phyloP scores from a whole-genome alignment of 2,329 filamentous ascomycete species.

The Phaeosphaeriaceae sp. region DNA sequence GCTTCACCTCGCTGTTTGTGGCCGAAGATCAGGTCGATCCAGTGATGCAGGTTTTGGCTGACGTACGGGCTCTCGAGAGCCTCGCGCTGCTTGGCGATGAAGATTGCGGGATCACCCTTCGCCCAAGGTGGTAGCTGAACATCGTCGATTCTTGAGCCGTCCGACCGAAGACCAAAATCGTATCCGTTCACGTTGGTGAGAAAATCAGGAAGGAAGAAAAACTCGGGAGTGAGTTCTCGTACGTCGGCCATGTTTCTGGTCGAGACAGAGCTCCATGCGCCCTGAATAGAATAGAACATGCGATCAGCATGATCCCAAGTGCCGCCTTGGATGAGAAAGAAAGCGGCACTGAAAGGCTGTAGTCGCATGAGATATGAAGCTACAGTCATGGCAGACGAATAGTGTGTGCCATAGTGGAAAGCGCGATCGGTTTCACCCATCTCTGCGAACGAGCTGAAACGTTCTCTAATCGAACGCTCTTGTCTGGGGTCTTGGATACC shows the following conservation, averaged over 20 bases:
- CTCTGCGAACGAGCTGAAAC: constrained; percentile 87
- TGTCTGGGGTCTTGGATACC: constrained; percentile 82
- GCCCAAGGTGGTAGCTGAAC: constrained; percentile 95
- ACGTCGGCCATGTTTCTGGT: constrained; percentile 92
- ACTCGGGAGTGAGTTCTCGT: constrained; percentile 92
- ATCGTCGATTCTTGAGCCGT: constrained; percentile 78
- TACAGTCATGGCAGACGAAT: constrained; percentile 98
- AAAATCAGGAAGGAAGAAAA: constrained; percentile 96
- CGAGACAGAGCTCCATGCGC: constrained; percentile 90
- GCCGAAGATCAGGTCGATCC: constrained; percentile 96
- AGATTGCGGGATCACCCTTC: constrained; percentile 93
- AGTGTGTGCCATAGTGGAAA: constrained; percentile 98
- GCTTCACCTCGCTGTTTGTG: constrained; percentile 93
- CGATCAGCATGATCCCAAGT: constrained; percentile 95
- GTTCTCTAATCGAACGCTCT: constrained; percentile 79
- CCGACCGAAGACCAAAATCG: constrained; percentile 89
- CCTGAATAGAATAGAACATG: constrained; percentile 90
- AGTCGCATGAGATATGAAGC: constrained; percentile 94
- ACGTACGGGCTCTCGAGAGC: constrained; percentile 93
- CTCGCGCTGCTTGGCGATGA: constrained; percentile 94
- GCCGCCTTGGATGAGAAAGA: constrained; percentile 91
- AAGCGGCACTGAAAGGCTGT: constrained; percentile 95
- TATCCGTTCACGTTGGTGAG: constrained; percentile 92
- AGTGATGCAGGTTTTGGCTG: constrained; percentile 85
- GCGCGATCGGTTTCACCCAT: constrained; percentile 81